phyloP scores from a whole-genome alignment of 345 rosid species.

The Citrus trifoliata region DNA sequence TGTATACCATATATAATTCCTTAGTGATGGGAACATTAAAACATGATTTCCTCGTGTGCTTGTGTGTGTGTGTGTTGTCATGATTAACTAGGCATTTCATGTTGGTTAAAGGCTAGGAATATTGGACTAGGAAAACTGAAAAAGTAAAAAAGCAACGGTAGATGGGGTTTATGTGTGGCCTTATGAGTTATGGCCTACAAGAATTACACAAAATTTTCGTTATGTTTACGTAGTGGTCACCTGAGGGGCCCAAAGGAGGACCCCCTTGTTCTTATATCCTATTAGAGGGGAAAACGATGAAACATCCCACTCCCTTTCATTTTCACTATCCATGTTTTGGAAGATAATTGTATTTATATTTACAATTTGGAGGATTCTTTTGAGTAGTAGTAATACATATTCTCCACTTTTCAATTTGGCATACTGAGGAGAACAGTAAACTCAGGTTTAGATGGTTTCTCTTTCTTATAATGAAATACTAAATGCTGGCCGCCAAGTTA shows the following conservation, averaged over 20 bases:
- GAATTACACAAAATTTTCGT: background rate
- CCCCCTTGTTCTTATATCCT: constrained; percentile 15
- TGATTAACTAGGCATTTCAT: constrained; percentile 4
- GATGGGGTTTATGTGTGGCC: background rate
- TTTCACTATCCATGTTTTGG: background rate
- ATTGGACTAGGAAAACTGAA: background rate
- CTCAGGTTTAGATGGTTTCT: background rate
- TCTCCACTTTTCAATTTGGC: no score
- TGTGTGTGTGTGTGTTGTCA: background rate
- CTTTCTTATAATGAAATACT: background rate
- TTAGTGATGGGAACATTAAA: constrained; percentile 3
- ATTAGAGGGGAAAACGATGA: background rate
- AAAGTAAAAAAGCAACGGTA: background rate
- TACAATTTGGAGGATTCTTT: background rate
- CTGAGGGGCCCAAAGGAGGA: constrained; percentile 10
- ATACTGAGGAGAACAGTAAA: background rate
- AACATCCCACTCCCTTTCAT: background rate
- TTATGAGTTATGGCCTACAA: background rate
- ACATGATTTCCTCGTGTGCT: background rate
- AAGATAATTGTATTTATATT: background rate
- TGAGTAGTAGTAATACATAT: no score
- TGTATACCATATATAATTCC: background rate
- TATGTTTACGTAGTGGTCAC: constrained; percentile 11
- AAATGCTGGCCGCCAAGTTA: background rate
- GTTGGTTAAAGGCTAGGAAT: constrained; percentile 6